phyloP scores from a whole-genome alignment of 371 early-diverging fungal genomes.

The Homolaphlyctis polyrhiza region DNA sequence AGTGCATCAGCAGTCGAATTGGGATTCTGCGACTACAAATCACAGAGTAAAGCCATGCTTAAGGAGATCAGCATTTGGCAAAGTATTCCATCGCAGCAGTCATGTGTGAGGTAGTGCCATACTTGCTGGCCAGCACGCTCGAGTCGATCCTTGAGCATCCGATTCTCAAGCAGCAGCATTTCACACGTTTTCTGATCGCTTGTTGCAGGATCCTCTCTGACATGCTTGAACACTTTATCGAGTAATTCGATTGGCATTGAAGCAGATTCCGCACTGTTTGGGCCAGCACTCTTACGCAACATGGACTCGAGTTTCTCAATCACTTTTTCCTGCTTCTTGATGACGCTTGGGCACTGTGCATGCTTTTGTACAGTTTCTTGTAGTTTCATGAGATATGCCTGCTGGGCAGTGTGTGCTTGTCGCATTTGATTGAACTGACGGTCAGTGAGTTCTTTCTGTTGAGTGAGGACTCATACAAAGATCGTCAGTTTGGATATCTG shows the following conservation, averaged over 20 bases:
- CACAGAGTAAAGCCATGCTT: no score
- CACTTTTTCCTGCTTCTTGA: background rate
- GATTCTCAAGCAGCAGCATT: background rate
- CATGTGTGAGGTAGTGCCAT: no score
- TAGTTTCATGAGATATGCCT: constrained; percentile 21
- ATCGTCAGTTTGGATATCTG: background rate
- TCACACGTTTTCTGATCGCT: background rate
- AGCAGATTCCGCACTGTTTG: background rate
- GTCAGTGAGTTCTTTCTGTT: constrained; percentile 23
- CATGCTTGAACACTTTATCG: background rate
- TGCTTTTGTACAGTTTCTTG: constrained; percentile 12
- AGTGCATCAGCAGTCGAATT: no score
- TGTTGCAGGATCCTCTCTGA: background rate
- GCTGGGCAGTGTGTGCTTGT: constrained; percentile 34
- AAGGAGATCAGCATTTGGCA: no score
- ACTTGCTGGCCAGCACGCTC: no score
- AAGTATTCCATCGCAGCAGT: no score
- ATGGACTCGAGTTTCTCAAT: background rate
- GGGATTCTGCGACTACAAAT: no score
- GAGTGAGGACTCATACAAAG: no score
- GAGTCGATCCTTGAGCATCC: background rate
- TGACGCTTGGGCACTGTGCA: background rate
- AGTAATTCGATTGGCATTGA: no score
- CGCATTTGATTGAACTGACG: constrained; percentile 24
- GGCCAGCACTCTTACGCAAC: background rate